Evolutionary conservation across 2,329 filamentous ascomycete species (phyloP).

Genomic region (Podosphaera leucotricha): DNA sequence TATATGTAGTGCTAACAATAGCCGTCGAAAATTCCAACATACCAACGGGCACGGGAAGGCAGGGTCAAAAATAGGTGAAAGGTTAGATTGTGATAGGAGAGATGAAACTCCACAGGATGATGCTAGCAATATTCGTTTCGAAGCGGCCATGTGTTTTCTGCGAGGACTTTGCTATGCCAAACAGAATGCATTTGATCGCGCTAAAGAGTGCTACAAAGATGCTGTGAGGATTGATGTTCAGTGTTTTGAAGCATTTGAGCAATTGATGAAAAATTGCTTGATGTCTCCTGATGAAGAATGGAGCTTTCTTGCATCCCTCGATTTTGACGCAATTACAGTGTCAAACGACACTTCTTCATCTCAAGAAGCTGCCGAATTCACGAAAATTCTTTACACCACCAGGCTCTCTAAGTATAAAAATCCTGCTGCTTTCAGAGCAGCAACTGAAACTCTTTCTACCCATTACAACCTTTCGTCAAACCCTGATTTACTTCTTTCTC

Average conservation of each 20-base stretch:
- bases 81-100: conserved; percentile 8
- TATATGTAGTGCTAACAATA: conserved; percentile 41
- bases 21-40: conserved; percentile 46
- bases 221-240: conserved; percentile 92
- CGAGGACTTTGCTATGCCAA: conserved; percentile 87
- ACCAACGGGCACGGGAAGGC: conserved; percentile 27
- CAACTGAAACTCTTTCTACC: conserved; percentile 74
- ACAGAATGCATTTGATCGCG: conserved; percentile 88
- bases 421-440: conserved; percentile 56
- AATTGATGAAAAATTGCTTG: conserved; percentile 88
- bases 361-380: conserved; percentile 81
- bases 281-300: conserved; percentile 57
- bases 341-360: conserved; percentile 39
- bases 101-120: conserved; percentile 31
- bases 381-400: conserved; percentile 88
- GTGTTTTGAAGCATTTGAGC: conserved; percentile 94
- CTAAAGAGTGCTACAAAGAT: conserved; percentile 96
- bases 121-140: conserved; percentile 54
- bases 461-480: conserved; percentile 78
- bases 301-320: conserved; percentile 45
- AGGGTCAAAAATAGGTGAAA: conserved; percentile 22
- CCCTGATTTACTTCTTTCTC: conserved; percentile 70
- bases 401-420: conserved; percentile 88
- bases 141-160: conserved; percentile 93
- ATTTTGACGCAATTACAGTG: conserved; percentile 65